Percentiles rank a stretch among this genome's conserved stretches.
phyloP scores from a whole-genome alignment of 2,329 filamentous ascomycete species.

The Akanthomyces muscarius region DNA sequence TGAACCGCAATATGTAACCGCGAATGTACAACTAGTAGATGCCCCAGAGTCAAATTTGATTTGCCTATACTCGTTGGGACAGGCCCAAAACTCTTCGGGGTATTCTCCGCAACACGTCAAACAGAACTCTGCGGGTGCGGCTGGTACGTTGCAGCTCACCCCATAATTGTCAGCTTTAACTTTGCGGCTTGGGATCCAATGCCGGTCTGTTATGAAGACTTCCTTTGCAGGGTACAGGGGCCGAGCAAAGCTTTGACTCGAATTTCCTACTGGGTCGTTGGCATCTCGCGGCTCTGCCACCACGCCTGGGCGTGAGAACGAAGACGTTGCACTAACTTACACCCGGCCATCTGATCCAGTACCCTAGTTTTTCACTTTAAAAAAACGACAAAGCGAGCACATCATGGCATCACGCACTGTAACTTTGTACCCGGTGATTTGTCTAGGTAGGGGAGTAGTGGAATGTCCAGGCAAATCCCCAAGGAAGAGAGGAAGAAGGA shows the following conservation, averaged over 20 bases:
- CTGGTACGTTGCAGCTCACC: neutral
- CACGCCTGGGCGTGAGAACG: neutral
- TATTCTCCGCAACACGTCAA: constrained; percentile 13
- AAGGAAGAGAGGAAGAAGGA: too few species aligned
- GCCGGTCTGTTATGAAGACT: neutral
- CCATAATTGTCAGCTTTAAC: constrained; percentile 7
- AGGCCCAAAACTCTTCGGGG: neutral
- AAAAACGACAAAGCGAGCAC: neutral
- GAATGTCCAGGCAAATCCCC: neutral
- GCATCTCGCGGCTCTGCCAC: neutral
- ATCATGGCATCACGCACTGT: neutral
- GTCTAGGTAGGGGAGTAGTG: neutral
- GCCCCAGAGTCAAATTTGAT: neutral
- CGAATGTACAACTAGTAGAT: neutral
- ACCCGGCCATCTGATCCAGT: neutral
- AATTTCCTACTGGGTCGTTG: neutral
- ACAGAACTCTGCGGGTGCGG: neutral
- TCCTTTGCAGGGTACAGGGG: neutral
- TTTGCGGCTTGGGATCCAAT: neutral
- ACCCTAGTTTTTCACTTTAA: neutral
- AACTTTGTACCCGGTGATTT: neutral
- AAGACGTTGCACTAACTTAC: neutral
- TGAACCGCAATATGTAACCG: neutral
- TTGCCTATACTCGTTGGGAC: neutral
- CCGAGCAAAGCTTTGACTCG: constrained; percentile 8